Evolutionary conservation across 805 yeast species (phyloP).

Genomic region (Candida khao-thaluensis): DNA sequence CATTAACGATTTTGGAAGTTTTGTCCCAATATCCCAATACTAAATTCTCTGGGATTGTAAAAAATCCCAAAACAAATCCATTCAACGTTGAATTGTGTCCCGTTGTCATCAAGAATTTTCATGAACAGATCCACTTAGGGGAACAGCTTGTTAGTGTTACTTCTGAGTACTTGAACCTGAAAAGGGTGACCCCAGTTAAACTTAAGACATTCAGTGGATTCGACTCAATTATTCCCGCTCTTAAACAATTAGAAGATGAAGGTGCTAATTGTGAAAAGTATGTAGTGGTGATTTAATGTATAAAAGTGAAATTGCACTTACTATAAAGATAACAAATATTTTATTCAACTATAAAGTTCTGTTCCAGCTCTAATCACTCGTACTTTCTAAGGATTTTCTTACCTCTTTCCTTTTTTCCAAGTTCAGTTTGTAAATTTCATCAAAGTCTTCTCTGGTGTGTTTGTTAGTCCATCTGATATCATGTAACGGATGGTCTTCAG

Average conservation of each 20-base stretch:
- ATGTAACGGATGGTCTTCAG: constrained; percentile 21
- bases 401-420: constrained; percentile 5
- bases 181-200: constrained; percentile 31
- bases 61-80: constrained; percentile 26
- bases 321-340: no score
- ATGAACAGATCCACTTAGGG: constrained; percentile 42
- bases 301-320: neutral
- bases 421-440: constrained; percentile 16
- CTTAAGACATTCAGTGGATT: constrained; percentile 34
- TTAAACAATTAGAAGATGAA: constrained; percentile 35
- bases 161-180: constrained; percentile 25
- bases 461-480: constrained; percentile 25
- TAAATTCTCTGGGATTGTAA: constrained; percentile 40
- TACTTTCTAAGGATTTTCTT: neutral
- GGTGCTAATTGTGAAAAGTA: constrained; percentile 47
- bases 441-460: constrained; percentile 28
- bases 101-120: constrained; percentile 42
- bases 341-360: no score
- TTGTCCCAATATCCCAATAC: constrained; percentile 18
- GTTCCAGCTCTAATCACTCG: constrained; percentile 1
- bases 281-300: constrained; percentile 16
- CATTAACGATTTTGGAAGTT: constrained; percentile 29
- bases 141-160: constrained; percentile 32
- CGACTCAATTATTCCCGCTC: constrained; percentile 31
- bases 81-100: constrained; percentile 25